Conservation (phyloP, 768 basidiomycete genomes). For the Chlorophyllum brunneum region DNA sequence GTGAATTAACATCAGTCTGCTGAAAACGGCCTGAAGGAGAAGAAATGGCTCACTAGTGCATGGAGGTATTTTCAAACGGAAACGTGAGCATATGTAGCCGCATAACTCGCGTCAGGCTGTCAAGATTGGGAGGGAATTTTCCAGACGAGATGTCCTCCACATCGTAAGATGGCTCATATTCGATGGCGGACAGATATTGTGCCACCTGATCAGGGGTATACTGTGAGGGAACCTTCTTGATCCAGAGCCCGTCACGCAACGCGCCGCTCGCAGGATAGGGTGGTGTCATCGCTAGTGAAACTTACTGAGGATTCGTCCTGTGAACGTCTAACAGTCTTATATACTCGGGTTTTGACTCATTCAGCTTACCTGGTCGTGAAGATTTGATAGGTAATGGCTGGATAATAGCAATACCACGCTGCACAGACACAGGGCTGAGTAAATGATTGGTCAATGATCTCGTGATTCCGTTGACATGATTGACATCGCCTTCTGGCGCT, state of each 20-base stretch:
- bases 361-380: too few species aligned
- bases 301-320: neutral
- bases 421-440: too few species aligned
- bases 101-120: conserved; percentile 24
- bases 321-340: too few species aligned
- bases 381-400: too few species aligned
- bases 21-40: neutral
- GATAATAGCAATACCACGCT: too few species aligned
- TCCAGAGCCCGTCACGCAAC: conserved; percentile 20
- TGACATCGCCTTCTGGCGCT: too few species aligned
- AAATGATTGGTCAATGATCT: too few species aligned
- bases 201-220: conserved; percentile 20
- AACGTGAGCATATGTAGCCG: conserved; percentile 28
- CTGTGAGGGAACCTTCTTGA: conserved; percentile 20
- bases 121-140: conserved; percentile 21
- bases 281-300: neutral
- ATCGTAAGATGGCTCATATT: conserved; percentile 14
- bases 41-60: conserved; percentile 32
- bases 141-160: conserved; percentile 17
- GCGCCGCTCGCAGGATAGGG: conserved; percentile 12
- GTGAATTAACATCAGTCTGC: neutral
- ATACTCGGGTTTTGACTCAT: too few species aligned
- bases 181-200: conserved; percentile 24
- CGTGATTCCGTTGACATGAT: too few species aligned
- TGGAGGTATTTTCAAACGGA: conserved; percentile 33